These are phyloP conservation scores for Boechera retrofracta DNA, from an alignment of 345 rosid genomes.

Conservation along the genomic window DNA sequence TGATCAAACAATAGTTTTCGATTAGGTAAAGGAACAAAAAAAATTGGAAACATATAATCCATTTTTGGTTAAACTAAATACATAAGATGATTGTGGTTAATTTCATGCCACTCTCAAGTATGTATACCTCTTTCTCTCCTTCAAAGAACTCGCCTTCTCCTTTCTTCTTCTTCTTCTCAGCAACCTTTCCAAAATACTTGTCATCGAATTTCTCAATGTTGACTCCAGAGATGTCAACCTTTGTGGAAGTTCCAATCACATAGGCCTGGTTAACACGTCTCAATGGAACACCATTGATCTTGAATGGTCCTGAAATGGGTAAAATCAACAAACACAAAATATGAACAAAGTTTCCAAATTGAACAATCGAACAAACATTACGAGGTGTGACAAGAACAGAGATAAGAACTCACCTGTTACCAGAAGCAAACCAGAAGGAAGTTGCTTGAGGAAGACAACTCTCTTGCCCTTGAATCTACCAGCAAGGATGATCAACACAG, in stretches of 20 bases:
- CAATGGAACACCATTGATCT: conserved; percentile 76
- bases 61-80: not conserved
- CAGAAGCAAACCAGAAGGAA: conserved; percentile 69
- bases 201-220: conserved; percentile 63
- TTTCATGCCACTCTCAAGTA: not conserved
- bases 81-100: not conserved
- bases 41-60: not conserved
- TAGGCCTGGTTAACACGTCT: conserved; percentile 73
- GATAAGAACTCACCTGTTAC: conserved; percentile 48
- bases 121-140: conserved; percentile 70
- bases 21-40: not conserved
- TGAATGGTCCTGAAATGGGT: conserved; percentile 62
- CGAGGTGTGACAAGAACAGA: not conserved
- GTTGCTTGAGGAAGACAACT: conserved; percentile 87
- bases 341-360: not conserved
- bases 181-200: conserved; percentile 68
- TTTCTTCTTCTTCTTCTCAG: conserved; percentile 78
- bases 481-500: conserved; percentile 77
- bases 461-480: conserved; percentile 96
- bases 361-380: not conserved
- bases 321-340: not conserved
- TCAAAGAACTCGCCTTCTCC: conserved; percentile 82
- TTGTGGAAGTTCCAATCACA: conserved; percentile 71
- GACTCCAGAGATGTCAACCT: conserved; percentile 67
- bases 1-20: conserved; percentile 27